Percentiles rank a stretch among this genome's conserved stretches.
Conservation (phyloP, 495 filamentous ascomycete genomes). For the Penicilliopsis zonata region DNA sequence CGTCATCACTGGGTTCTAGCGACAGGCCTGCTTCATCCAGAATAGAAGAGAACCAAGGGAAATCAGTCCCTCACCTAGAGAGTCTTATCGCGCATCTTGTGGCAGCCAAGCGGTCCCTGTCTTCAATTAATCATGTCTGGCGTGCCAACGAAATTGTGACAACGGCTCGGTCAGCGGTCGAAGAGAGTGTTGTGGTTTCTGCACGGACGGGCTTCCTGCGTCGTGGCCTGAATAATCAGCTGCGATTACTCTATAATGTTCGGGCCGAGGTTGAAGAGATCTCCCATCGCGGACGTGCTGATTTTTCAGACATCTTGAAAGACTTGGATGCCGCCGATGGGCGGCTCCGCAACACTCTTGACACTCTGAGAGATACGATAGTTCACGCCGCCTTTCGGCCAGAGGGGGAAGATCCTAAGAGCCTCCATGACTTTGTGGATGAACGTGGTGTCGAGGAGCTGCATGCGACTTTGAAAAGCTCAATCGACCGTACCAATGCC, state of each 20-base stretch:
- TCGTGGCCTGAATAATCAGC: conserved; percentile 58
- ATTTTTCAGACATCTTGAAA: conserved; percentile 52
- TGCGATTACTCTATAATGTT: conserved; percentile 55
- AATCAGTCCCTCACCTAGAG: conserved; percentile 40
- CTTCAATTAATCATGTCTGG: conserved; percentile 72
- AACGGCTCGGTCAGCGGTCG: conserved; percentile 58
- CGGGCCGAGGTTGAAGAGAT: conserved; percentile 47
- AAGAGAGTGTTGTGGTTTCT: conserved; percentile 65
- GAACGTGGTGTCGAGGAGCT: conserved; percentile 63
- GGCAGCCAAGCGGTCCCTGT: conserved; percentile 79
- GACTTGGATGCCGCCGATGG: conserved; percentile 64
- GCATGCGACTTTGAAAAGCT: conserved; percentile 50
- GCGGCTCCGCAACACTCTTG: conserved; percentile 59
- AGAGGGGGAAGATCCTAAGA: conserved; percentile 51
- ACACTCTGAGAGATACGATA: conserved; percentile 52
- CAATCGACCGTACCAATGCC: conserved; percentile 44
- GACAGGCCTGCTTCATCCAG: conserved; percentile 4
- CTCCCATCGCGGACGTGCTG: conserved; percentile 36
- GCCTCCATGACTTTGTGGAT: conserved; percentile 83
- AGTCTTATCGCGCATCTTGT: conserved; percentile 72
- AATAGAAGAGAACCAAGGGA: conserved; percentile 6
- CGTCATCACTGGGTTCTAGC: conserved; percentile 13
- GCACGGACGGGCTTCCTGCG: conserved; percentile 71
- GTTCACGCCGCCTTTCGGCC: conserved; percentile 68
- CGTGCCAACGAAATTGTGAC: conserved; percentile 83